Conservation (phyloP, 768 basidiomycete genomes). For the Arthromyces matolae region DNA sequence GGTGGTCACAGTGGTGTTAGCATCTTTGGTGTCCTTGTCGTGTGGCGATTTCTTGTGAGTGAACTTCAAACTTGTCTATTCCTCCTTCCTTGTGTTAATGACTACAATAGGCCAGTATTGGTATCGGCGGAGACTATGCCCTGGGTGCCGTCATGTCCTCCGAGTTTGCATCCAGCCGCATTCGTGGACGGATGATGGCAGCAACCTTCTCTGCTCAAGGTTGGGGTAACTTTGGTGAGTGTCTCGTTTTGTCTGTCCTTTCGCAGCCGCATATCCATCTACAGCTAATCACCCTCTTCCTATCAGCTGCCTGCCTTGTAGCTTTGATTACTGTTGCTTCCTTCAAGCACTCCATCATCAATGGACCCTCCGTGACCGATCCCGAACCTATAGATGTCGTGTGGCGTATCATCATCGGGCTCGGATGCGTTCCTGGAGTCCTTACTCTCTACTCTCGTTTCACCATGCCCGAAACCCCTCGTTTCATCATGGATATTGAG, state of each 20-base stretch:
- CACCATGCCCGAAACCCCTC: constrained; percentile 89
- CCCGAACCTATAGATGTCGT: constrained; percentile 59
- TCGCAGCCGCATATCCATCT: too few relatives aligned
- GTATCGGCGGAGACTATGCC: constrained; percentile 91
- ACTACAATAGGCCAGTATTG: constrained; percentile 57
- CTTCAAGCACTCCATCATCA: constrained; percentile 56
- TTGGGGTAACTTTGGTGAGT: constrained; percentile 77
- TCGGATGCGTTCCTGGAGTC: constrained; percentile 78
- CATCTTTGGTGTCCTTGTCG: constrained; percentile 72
- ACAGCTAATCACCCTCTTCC: not conserved
- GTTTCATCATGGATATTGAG: constrained; percentile 89
- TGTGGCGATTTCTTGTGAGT: constrained; percentile 74
- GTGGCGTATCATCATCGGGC: constrained; percentile 86
- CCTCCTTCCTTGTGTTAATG: not conserved
- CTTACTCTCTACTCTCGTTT: constrained; percentile 90
- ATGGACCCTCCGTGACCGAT: constrained; percentile 33
- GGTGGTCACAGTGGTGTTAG: too few relatives aligned
- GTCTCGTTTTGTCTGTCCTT: too few relatives aligned
- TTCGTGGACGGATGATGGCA: constrained; percentile 83
- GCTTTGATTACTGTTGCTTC: constrained; percentile 59
- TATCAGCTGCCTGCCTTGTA: constrained; percentile 58
- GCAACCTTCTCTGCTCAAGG: constrained; percentile 85
- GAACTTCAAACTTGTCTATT: not conserved
- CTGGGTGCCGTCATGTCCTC: constrained; percentile 82
- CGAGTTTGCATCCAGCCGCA: constrained; percentile 77